phyloP scores from a whole-genome alignment of 139 green algal genomes.

The Tetradesmus obliquus region DNA sequence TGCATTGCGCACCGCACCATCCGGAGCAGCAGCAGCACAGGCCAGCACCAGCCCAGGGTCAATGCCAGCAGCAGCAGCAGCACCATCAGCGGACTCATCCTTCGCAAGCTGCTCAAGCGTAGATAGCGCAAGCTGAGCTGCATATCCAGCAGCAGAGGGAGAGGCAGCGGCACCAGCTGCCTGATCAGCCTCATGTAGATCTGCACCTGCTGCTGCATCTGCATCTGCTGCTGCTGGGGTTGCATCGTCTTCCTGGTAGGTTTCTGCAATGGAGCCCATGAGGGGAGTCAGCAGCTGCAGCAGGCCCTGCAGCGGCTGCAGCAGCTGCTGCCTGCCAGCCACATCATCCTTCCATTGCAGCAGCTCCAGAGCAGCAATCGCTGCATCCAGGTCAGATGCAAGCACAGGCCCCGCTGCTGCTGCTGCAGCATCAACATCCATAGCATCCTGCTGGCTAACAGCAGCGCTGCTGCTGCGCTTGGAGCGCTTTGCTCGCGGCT shows the following conservation, averaged over 20 bases:
- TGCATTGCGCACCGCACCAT: slow-evolving; percentile 73
- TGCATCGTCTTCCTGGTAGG: not conserved
- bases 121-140: slow-evolving; percentile 68
- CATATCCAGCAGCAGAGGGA: slow-evolving; percentile 59
- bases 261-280: slow-evolving; percentile 47
- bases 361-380: slow-evolving; percentile 64
- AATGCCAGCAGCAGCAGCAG: not conserved
- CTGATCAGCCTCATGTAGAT: not conserved
- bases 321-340: not conserved
- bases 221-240: not conserved
- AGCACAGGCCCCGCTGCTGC: slow-evolving; percentile 5
- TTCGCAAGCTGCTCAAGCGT: slow-evolving; percentile 56
- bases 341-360: slow-evolving; percentile 72
- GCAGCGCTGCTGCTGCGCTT: not conserved
- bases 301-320: slow-evolving; percentile 52
- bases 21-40: slow-evolving; percentile 61
- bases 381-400: slow-evolving; percentile 18
- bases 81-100: not conserved
- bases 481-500: not conserved
- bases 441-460: not conserved
- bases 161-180: not conserved
- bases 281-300: slow-evolving; percentile 43
- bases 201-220: not conserved
- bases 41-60: slow-evolving; percentile 67
- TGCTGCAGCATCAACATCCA: slow-evolving; percentile 11